Evolutionary conservation across 2,329 filamentous ascomycete genomes (phyloP).

Genomic region (Fusarium redolens): DNA sequence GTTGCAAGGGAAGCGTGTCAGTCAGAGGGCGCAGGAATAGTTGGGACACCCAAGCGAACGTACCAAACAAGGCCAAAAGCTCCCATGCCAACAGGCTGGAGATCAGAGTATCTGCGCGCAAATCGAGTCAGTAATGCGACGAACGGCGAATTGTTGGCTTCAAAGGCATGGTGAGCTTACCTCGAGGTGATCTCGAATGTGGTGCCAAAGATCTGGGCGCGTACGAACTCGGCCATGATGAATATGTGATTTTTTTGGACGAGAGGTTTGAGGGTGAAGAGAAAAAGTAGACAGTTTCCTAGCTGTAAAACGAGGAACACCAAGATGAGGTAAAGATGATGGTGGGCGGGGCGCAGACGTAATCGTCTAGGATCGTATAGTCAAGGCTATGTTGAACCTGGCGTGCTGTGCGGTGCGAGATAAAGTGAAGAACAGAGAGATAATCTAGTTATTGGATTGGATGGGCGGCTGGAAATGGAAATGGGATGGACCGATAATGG

Average conservation of each 20-base stretch:
- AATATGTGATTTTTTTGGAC: conserved; percentile 32
- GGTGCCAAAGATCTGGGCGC: conserved; percentile 98
- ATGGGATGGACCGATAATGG: conserved; percentile 42
- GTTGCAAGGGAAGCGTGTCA: conserved; percentile 17
- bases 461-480: conserved; percentile 29
- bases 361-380: conserved; percentile 25
- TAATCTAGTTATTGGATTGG: conserved; percentile 30
- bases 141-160: not conserved
- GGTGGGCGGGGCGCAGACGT: conserved; percentile 33
- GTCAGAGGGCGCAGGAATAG: not conserved
- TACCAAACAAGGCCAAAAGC: conserved; percentile 99
- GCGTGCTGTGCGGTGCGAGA: conserved; percentile 21
- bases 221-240: conserved; percentile 98
- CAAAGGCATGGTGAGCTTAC: conserved; percentile 59
- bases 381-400: conserved; percentile 24
- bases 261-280: conserved; percentile 10
- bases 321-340: conserved; percentile 23
- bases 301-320: conserved; percentile 28
- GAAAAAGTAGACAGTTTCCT: conserved; percentile 26
- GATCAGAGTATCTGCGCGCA: conserved; percentile 84
- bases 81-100: conserved; percentile 99
- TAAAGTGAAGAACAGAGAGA: conserved; percentile 30
- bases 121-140: conserved; percentile 24
- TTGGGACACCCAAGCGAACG: conserved; percentile 44
- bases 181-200: conserved; percentile 99